Evolutionary conservation across 345 rosid genomes (phyloP).

Genomic region (Bruguiera sexangula): DNA sequence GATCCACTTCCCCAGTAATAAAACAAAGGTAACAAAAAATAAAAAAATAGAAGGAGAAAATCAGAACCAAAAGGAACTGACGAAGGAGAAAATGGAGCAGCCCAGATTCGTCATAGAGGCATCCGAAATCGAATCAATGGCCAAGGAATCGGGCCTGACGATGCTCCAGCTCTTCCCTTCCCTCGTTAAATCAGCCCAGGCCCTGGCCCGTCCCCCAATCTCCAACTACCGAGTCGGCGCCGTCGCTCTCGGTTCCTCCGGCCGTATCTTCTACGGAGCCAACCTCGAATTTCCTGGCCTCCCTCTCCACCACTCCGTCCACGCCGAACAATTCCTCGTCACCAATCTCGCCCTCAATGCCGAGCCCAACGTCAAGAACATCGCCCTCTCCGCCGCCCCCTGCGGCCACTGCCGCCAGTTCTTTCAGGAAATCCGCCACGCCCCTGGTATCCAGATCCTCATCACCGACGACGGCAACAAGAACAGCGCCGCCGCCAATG

Average conservation of each 20-base stretch:
- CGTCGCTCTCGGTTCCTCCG: conserved; percentile 81
- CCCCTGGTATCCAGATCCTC: conserved; percentile 50
- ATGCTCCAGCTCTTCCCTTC: conserved; percentile 61
- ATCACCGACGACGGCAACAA: conserved; percentile 30
- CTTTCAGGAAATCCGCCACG: conserved; percentile 75
- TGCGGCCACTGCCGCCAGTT: conserved; percentile 99
- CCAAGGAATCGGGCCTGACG: conserved; percentile 45
- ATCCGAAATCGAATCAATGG: conserved; percentile 64
- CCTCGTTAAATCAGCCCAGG: conserved; percentile 56
- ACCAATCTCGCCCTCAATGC: conserved; percentile 72
- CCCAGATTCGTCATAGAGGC: conserved; percentile 58
- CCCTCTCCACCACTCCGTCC: conserved; percentile 86
- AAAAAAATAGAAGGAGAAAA: no score
- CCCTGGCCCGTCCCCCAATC: conserved; percentile 78
- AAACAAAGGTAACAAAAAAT: no score
- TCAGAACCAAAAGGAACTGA: no score
- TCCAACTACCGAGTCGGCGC: conserved; percentile 78
- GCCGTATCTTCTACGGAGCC: conserved; percentile 81
- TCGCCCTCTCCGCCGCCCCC: conserved; percentile 92
- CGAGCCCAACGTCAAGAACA: conserved; percentile 43
- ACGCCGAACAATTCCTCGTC: conserved; percentile 96
- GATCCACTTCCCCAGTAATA: neutral
- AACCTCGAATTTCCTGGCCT: conserved; percentile 89
- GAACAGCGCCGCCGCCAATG: no score
- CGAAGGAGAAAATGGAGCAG: conserved; percentile 12